Percentiles rank a stretch among this genome's conserved stretches.
phyloP scores from a whole-genome alignment of 2,329 filamentous ascomycete genomes.

The Fusarium sp. region DNA sequence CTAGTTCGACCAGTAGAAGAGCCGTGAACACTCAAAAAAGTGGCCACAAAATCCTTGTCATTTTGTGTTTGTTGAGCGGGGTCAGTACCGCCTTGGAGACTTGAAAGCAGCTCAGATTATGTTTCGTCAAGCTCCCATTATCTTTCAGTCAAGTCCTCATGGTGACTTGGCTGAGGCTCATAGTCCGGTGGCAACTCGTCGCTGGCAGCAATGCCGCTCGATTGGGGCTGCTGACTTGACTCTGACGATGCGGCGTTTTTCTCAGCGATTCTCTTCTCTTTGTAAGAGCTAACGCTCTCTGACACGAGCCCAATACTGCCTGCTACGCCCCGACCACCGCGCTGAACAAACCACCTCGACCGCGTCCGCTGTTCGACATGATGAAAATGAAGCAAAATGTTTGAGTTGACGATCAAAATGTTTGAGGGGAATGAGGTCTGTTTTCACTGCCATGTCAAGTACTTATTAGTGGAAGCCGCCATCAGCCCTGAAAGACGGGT shows the following conservation, averaged over 20 bases:
- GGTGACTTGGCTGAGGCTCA: not conserved
- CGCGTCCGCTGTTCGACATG: conserved; percentile 11
- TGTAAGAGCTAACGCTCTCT: conserved; percentile 18
- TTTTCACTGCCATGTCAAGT: not conserved
- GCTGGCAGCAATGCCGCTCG: not conserved
- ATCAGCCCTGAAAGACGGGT: conserved; percentile 4
- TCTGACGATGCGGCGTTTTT: not conserved
- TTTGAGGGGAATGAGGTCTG: not conserved
- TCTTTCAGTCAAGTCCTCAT: not conserved
- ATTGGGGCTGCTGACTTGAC: not conserved
- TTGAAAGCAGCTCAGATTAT: conserved; percentile 4
- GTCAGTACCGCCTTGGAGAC: not conserved
- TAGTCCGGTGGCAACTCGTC: not conserved
- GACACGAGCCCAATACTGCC: conserved; percentile 18
- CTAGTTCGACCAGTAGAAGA: too few relatives aligned
- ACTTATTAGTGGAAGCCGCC: not conserved
- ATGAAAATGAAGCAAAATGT: not conserved
- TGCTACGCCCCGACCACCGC: conserved; percentile 10
- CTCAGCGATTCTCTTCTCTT: conserved; percentile 9
- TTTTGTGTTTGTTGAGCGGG: not conserved
- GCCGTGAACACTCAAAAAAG: not conserved
- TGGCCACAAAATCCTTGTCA: conserved; percentile 8
- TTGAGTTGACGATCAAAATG: not conserved
- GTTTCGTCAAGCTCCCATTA: conserved; percentile 21
- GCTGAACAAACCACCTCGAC: conserved; percentile 3